A percentile compares a stretch with the other conserved stretches of the same genome.
phyloP scores from a whole-genome alignment of 176 grass and related monocot genomes.

The Eremochloa ophiuroides region DNA sequence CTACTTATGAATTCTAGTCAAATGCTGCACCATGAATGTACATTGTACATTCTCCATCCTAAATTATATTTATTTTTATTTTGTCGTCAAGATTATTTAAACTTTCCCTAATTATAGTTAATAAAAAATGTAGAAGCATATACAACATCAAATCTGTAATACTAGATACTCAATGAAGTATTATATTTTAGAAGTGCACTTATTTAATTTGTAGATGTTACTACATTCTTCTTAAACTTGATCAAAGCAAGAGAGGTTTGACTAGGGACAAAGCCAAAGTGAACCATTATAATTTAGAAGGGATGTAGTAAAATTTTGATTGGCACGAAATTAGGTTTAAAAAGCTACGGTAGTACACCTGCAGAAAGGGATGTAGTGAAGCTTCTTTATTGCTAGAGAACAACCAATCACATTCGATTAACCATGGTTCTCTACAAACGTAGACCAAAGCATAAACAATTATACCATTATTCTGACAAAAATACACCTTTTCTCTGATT shows the following conservation, averaged over 20 bases:
- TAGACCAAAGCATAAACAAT: not conserved
- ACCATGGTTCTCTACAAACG: not conserved
- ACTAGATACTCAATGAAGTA: not conserved
- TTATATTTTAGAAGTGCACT: not conserved
- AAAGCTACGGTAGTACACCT: not conserved
- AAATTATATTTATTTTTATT: no score
- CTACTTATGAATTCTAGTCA: not conserved
- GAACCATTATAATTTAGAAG: not conserved
- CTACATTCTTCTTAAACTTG: not conserved
- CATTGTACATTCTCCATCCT: not conserved
- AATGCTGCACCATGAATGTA: not conserved
- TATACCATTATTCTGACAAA: conserved; percentile 19
- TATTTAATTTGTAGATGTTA: not conserved
- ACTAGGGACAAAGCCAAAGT: not conserved
- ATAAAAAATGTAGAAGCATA: not conserved
- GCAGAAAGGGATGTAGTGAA: not conserved
- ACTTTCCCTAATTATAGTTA: not conserved
- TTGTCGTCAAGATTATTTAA: not conserved
- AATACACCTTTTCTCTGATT: not conserved
- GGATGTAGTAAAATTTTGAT: not conserved
- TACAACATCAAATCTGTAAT: not conserved
- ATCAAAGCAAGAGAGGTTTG: not conserved
- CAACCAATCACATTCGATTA: not conserved
- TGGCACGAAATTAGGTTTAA: not conserved
- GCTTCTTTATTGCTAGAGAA: not conserved